These are phyloP conservation scores for Breviolum minutum DNA, from an alignment of 73 alveolate genomes.

Conservation along the genomic window DNA sequence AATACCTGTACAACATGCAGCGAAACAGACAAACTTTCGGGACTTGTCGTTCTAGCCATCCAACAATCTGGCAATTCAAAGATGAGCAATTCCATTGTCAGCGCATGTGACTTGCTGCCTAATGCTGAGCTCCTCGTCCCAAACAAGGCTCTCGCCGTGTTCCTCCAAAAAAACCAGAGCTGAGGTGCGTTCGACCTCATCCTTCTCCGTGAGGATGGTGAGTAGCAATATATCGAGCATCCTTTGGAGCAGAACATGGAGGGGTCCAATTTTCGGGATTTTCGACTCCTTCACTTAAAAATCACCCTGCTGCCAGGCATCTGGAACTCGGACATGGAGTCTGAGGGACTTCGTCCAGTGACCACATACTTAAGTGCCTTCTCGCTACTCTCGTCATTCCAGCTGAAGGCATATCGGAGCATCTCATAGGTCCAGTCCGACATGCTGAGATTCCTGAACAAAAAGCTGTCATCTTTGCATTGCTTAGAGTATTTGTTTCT, in stretches of 20 bases:
- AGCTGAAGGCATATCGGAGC: slow-evolving; percentile 94
- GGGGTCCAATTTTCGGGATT: not conserved
- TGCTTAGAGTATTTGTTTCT: too few species aligned
- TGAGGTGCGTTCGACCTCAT: slow-evolving; percentile 78
- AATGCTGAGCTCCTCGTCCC: slow-evolving; percentile 26
- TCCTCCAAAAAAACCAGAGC: slow-evolving; percentile 88
- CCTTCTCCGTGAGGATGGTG: slow-evolving; percentile 83
- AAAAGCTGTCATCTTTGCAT: too few species aligned
- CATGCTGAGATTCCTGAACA: not conserved
- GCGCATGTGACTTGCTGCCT: too few species aligned
- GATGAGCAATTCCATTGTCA: too few species aligned
- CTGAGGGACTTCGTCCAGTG: slow-evolving; percentile 56
- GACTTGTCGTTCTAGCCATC: too few species aligned
- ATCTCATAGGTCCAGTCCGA: slow-evolving; percentile 94
- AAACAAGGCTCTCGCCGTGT: slow-evolving; percentile 63
- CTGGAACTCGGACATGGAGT: slow-evolving; percentile 88
- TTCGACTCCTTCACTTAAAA: not conserved
- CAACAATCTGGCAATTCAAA: too few species aligned
- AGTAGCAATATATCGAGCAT: slow-evolving; percentile 64
- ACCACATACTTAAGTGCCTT: slow-evolving; percentile 88
- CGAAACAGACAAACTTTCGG: too few species aligned
- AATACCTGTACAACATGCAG: too few species aligned
- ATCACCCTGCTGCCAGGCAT: not conserved
- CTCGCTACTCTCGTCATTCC: slow-evolving; percentile 86
- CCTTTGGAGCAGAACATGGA: not conserved